Conservation (phyloP, 768 basidiomycete genomes). For the Xerocomus spinulosus region DNA sequence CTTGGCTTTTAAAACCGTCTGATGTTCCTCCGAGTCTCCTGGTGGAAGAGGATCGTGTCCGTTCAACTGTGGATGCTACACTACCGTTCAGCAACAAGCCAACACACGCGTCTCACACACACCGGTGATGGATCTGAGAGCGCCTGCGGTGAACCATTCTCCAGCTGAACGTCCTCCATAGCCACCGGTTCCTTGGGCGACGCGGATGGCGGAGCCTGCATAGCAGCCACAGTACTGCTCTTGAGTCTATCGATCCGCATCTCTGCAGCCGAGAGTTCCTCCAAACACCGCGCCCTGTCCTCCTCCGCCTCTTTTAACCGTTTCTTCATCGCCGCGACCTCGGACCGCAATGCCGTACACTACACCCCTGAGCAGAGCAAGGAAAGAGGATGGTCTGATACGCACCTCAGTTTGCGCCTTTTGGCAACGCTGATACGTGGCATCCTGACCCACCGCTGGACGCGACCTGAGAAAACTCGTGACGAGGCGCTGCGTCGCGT, state of each 20-base stretch:
- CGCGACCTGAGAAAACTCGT: slow-evolving; percentile 46
- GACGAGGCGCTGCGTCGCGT: slow-evolving; percentile 56
- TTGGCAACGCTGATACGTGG: slow-evolving; percentile 45
- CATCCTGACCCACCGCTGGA: slow-evolving; percentile 33
- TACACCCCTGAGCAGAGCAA: slow-evolving; percentile 26
- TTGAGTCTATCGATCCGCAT: slow-evolving; percentile 57
- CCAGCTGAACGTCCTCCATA: slow-evolving; percentile 25
- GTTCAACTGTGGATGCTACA: slow-evolving; percentile 41
- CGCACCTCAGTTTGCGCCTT: slow-evolving; percentile 58
- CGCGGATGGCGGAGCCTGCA: slow-evolving; percentile 38
- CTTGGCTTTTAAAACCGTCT: slow-evolving; percentile 18
- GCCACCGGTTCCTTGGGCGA: slow-evolving; percentile 29
- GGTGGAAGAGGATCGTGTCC: slow-evolving; percentile 38
- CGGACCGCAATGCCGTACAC: slow-evolving; percentile 56
- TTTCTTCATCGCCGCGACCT: slow-evolving; percentile 47
- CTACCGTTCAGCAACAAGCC: slow-evolving; percentile 32
- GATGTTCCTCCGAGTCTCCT: slow-evolving; percentile 39
- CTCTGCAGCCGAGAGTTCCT: slow-evolving; percentile 52
- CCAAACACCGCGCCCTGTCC: slow-evolving; percentile 45
- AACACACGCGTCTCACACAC: slow-evolving; percentile 46
- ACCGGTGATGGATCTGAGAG: slow-evolving; percentile 65
- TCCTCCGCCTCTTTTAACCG: slow-evolving; percentile 48
- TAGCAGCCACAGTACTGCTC: slow-evolving; percentile 49
- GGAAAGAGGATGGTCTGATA: neutral
- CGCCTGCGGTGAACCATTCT: slow-evolving; percentile 43